A percentile compares a stretch with the other conserved stretches of the same genome.
Conservation (phyloP, 176 grass and related monocot species). For the Carex parvula region DNA sequence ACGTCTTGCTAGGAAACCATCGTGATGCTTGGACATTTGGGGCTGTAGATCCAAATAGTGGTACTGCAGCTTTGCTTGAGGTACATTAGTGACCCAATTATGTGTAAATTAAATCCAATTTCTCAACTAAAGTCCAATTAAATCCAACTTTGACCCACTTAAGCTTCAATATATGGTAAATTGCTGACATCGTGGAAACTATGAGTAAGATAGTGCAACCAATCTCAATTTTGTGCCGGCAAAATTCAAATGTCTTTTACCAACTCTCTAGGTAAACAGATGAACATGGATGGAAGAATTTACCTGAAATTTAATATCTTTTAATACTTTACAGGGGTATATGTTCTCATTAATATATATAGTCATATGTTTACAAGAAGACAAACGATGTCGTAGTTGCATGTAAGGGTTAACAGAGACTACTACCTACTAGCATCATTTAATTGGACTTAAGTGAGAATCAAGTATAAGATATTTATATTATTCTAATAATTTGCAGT, state of each 20-base stretch:
- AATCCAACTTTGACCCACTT: not conserved
- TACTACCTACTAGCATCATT: not conserved
- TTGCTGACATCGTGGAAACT: not conserved
- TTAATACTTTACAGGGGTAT: not conserved
- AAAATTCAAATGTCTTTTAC: not conserved
- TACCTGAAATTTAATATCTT: not conserved
- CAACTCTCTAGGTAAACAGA: not conserved
- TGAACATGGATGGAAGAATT: not conserved
- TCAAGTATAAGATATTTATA: not conserved
- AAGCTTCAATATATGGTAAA: not conserved
- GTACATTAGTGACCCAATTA: slow-evolving; percentile 22
- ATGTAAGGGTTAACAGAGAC: not conserved
- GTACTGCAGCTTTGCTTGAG: slow-evolving; percentile 84
- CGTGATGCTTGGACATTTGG: slow-evolving; percentile 97
- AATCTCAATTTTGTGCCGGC: not conserved
- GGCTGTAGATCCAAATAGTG: slow-evolving; percentile 77
- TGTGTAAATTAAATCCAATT: not conserved
- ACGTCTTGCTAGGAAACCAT: slow-evolving; percentile 89
- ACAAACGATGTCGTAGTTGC: not conserved
- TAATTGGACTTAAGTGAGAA: not conserved
- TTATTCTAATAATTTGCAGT: slow-evolving; percentile 46
- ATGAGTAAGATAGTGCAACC: not conserved
- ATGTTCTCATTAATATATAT: not conserved
- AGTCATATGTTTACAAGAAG: not conserved
- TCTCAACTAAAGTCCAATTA: not conserved